Percentiles rank a stretch among this genome's conserved stretches.
Conservation (phyloP, 2,329 filamentous ascomycete genomes). For the Lasiodiplodia hormozganensis region DNA sequence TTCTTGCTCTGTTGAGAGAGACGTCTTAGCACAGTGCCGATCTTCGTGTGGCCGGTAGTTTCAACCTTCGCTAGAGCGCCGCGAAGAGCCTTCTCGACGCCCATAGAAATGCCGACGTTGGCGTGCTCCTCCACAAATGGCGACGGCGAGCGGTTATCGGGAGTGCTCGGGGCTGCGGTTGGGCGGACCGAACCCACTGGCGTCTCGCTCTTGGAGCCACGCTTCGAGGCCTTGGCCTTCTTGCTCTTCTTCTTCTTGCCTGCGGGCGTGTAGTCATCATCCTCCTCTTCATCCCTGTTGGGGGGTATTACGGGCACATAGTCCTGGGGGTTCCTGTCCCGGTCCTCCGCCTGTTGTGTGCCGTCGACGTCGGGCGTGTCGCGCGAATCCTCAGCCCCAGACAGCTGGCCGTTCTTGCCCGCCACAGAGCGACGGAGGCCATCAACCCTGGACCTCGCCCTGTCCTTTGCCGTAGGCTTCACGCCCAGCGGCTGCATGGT, state of each 20-base stretch:
- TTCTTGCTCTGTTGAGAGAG: constrained; percentile 51
- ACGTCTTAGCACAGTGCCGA: constrained; percentile 28
- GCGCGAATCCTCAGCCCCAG: constrained; percentile 48
- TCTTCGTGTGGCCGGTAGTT: constrained; percentile 15
- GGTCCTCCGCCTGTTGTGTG: constrained; percentile 36
- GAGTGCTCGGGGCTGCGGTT: constrained; percentile 21
- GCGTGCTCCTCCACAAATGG: not conserved
- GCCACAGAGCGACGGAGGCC: constrained; percentile 50
- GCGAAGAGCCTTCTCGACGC: constrained; percentile 23
- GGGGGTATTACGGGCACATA: constrained; percentile 40
- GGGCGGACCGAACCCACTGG: constrained; percentile 16
- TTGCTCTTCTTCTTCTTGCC: constrained; percentile 41
- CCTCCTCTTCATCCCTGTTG: constrained; percentile 53
- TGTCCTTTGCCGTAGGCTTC: constrained; percentile 68
- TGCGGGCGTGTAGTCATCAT: constrained; percentile 54
- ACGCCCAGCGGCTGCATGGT: constrained; percentile 84
- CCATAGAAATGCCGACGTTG: constrained; percentile 10
- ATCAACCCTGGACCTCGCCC: constrained; percentile 59
- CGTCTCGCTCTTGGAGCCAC: constrained; percentile 23
- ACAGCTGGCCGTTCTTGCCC: constrained; percentile 49
- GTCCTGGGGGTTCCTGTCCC: constrained; percentile 37
- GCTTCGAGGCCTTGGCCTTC: constrained; percentile 20
- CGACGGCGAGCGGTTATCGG: constrained; percentile 17
- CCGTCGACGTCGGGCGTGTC: constrained; percentile 54
- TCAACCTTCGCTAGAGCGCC: constrained; percentile 21